phyloP scores from a whole-genome alignment of 495 filamentous ascomycete genomes.

The Aspergillus nanangensis region DNA sequence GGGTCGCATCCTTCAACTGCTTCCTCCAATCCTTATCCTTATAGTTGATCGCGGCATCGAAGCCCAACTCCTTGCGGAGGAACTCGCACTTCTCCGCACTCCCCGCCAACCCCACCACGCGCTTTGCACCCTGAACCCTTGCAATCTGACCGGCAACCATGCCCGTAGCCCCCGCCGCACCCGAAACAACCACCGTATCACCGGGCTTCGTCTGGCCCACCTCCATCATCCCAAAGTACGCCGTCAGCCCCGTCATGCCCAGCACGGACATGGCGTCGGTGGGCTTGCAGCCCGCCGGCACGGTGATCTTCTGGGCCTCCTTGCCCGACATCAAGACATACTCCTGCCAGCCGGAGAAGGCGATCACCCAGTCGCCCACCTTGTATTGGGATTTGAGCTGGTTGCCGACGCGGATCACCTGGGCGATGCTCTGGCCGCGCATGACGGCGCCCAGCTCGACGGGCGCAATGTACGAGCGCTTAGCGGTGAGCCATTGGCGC shows the following conservation, averaged over 20 bases:
- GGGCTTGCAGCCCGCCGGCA: conserved; percentile 41
- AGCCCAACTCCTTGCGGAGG: conserved; percentile 44
- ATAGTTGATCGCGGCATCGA: conserved; percentile 54
- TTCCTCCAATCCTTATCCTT: conserved; percentile 49
- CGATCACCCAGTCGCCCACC: conserved; percentile 49
- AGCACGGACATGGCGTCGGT: conserved; percentile 60
- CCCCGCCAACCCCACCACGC: conserved; percentile 50
- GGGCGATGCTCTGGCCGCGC: conserved; percentile 56
- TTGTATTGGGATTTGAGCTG: conserved; percentile 34
- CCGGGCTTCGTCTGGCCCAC: conserved; percentile 52
- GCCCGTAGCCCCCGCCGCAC: conserved; percentile 68
- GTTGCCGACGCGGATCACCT: conserved; percentile 44
- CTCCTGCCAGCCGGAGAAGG: conserved; percentile 57
- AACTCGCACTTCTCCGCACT: conserved; percentile 45
- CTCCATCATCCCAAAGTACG: conserved; percentile 62
- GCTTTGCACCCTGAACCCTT: conserved; percentile 53
- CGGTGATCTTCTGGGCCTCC: conserved; percentile 36
- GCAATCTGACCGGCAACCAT: conserved; percentile 67
- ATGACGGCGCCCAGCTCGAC: conserved; percentile 64
- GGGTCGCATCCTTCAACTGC: conserved; percentile 41
- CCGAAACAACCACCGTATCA: conserved; percentile 64
- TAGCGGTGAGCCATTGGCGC: conserved; percentile 68
- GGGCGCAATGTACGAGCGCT: conserved; percentile 62
- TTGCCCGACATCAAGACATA: conserved; percentile 48
- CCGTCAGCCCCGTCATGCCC: conserved; percentile 56